These are phyloP conservation scores for Ceratobasidium sp. DNA, from an alignment of 1,284 basidiomycete species.

Conservation along the genomic window DNA sequence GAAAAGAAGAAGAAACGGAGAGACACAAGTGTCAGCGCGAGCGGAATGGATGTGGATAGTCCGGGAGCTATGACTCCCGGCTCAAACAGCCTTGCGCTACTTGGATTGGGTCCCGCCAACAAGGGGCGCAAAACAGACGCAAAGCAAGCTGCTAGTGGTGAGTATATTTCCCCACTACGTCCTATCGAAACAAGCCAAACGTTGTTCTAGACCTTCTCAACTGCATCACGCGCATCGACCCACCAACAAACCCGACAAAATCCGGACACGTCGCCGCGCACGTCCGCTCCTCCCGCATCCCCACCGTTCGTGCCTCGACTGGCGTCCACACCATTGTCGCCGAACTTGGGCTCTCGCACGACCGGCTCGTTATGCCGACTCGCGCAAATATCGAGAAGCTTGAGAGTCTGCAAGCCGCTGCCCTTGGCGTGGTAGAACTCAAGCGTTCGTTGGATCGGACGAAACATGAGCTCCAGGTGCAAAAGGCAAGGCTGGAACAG, in stretches of 20 bases:
- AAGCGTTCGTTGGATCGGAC: conserved; percentile 89
- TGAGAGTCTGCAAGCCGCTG: conserved; percentile 78
- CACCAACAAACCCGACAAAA: conserved; percentile 67
- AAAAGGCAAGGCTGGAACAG: conserved; percentile 75
- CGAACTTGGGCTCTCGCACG: conserved; percentile 80
- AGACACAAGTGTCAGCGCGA: conserved; percentile 52
- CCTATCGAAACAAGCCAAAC: neutral
- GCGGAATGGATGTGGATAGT: conserved; percentile 55
- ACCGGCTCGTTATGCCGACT: conserved; percentile 91
- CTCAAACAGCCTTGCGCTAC: conserved; percentile 45
- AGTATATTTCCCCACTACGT: neutral
- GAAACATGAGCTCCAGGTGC: conserved; percentile 82
- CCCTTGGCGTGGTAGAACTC: conserved; percentile 81
- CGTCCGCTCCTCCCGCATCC: conserved; percentile 85
- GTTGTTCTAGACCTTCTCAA: conserved; percentile 70
- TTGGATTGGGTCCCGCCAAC: conserved; percentile 40
- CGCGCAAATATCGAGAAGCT: conserved; percentile 78
- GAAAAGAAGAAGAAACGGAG: conserved; percentile 69
- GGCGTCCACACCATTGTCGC: conserved; percentile 79
- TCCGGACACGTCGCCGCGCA: conserved; percentile 80
- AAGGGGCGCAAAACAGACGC: conserved; percentile 43
- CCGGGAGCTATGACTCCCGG: conserved; percentile 45
- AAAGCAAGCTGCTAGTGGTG: conserved; percentile 45
- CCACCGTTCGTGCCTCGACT: conserved; percentile 77
- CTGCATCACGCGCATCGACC: conserved; percentile 81